These are phyloP conservation scores for Francoa sonchifolia DNA, from an alignment of 441 rosid genomes.

Conservation along the genomic window DNA sequence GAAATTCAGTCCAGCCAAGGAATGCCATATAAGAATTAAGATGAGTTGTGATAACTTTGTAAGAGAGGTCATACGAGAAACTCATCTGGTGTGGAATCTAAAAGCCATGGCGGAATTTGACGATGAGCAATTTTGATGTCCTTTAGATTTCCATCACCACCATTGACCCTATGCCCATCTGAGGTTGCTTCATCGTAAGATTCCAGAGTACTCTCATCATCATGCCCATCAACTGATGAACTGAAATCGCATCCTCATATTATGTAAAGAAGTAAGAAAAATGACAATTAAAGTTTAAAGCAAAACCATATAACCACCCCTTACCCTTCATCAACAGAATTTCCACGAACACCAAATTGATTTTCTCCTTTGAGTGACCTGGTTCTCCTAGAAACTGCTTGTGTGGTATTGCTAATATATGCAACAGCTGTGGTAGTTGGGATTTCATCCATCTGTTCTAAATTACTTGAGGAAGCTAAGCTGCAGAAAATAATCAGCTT, in stretches of 20 bases:
- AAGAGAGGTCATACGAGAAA: slow-evolving; percentile 49
- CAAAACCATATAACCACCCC: slow-evolving; percentile 9
- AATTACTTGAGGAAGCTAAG: slow-evolving; percentile 54
- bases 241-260: slow-evolving; percentile 28
- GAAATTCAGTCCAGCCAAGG: slow-evolving; percentile 16
- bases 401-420: slow-evolving; percentile 49
- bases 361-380: slow-evolving; percentile 68
- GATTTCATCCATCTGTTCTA: slow-evolving; percentile 80
- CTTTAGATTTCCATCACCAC: slow-evolving; percentile 37
- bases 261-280: slow-evolving; percentile 6
- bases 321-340: slow-evolving; percentile 73
- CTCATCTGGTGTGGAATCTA: slow-evolving; percentile 85
- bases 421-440: slow-evolving; percentile 74
- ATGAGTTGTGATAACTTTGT: slow-evolving; percentile 12
- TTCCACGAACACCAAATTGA: slow-evolving; percentile 46
- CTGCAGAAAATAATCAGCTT: slow-evolving; percentile 46
- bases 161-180: slow-evolving; percentile 45
- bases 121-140: slow-evolving; percentile 34
- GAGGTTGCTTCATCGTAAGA: slow-evolving; percentile 37
- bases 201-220: slow-evolving; percentile 52
- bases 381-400: slow-evolving; percentile 82
- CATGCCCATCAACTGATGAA: slow-evolving; percentile 75
- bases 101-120: slow-evolving; percentile 79
- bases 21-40: slow-evolving; percentile 7
- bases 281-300: not conserved